Evolutionary conservation across 2,329 filamentous ascomycete genomes (phyloP).

Genomic region (Coniochaeta sp.): DNA sequence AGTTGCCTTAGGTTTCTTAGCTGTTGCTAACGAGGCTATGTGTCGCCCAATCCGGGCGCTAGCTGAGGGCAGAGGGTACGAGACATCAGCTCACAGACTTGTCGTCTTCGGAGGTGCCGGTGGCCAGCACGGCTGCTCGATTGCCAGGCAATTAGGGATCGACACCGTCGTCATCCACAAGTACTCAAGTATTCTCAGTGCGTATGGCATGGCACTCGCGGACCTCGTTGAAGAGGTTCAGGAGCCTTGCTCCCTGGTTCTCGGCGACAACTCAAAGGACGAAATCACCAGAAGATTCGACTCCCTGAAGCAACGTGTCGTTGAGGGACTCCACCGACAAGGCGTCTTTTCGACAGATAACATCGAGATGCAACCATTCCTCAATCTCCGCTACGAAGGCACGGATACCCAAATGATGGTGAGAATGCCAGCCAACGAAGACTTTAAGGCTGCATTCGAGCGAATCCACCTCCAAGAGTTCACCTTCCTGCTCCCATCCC

Average conservation of each 20-base stretch:
- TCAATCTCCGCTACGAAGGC: conserved; percentile 2
- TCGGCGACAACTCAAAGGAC: not conserved
- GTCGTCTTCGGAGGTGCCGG: conserved; percentile 11
- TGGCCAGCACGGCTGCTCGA: conserved; percentile 31
- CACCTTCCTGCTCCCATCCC: not conserved
- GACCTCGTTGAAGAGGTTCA: not conserved
- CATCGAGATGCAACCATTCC: not conserved
- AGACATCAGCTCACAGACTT: conserved; percentile 31
- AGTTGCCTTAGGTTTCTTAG: conserved; percentile 59
- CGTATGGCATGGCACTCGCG: conserved; percentile 7
- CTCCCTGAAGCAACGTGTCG: not conserved
- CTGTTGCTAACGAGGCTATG: conserved; percentile 67
- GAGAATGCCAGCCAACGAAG: conserved; percentile 7
- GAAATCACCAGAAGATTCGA: conserved; percentile 20
- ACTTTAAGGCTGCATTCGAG: conserved; percentile 15
- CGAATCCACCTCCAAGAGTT: not conserved
- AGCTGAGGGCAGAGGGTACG: conserved; percentile 39
- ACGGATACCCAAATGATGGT: not conserved
- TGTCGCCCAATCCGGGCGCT: conserved; percentile 57
- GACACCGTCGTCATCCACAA: conserved; percentile 27
- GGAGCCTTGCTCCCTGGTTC: conserved; percentile 10
- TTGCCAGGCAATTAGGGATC: conserved; percentile 28
- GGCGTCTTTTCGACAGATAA: not conserved
- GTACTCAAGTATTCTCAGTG: conserved; percentile 7
- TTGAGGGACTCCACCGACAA: not conserved